Evolutionary conservation across 257 asterid genomes (phyloP).

Genomic region (Gentiana straminea): DNA sequence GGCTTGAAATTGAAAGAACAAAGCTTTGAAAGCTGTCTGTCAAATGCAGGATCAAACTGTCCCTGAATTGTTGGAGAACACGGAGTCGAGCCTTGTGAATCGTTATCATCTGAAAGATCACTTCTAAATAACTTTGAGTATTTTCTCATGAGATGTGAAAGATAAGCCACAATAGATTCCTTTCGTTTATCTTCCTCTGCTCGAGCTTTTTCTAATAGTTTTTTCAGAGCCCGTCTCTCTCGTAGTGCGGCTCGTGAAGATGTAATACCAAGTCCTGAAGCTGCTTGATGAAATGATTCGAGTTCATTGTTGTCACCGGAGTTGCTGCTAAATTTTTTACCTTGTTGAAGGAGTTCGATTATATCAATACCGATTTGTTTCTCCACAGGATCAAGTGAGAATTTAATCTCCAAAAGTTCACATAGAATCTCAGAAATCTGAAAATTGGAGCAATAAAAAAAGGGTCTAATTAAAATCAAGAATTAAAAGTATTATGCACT

Average conservation of each 20-base stretch:
- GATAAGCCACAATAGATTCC: constrained; percentile 88
- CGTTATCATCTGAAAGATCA: constrained; percentile 88
- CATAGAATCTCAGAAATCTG: constrained; percentile 72
- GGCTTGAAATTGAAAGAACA: constrained; percentile 86
- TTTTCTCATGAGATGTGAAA: constrained; percentile 76
- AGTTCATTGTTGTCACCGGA: constrained; percentile 68
- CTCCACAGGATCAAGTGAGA: constrained; percentile 70
- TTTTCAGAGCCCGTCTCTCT: constrained; percentile 90
- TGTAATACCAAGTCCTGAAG: constrained; percentile 73
- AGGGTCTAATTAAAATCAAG: constrained; percentile 14
- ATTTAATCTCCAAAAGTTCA: constrained; percentile 64
- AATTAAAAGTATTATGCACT: no score
- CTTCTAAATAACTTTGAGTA: constrained; percentile 85
- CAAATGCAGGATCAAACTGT: constrained; percentile 66
- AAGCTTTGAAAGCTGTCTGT: constrained; percentile 69
- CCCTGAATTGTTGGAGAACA: constrained; percentile 90
- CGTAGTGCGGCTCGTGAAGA: constrained; percentile 94
- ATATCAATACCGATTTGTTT: constrained; percentile 84
- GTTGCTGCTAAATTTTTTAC: constrained; percentile 58
- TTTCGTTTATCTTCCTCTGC: constrained; percentile 88
- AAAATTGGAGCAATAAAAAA: constrained; percentile 10
- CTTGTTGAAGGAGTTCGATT: constrained; percentile 84
- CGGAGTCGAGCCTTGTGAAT: constrained; percentile 95
- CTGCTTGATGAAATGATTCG: constrained; percentile 91
- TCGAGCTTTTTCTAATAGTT: constrained; percentile 82